Conservation (phyloP, 2,329 filamentous ascomycete genomes). For the Fusarium nanum region DNA sequence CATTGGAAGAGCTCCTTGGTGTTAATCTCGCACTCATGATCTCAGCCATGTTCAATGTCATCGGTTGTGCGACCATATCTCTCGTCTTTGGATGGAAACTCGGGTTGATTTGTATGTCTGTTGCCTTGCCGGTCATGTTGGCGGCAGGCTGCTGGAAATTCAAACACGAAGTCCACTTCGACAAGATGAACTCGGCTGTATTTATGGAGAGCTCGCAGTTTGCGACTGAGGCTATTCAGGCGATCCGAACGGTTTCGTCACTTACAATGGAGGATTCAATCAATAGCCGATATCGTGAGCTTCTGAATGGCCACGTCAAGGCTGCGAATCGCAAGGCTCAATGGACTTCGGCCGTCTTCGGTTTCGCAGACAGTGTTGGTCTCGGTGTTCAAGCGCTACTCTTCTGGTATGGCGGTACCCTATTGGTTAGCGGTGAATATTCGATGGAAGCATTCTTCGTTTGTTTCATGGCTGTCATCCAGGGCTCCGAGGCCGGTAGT, state of each 20-base stretch:
- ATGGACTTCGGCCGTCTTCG: slow-evolving; percentile 51
- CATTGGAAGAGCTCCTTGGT: slow-evolving; percentile 50
- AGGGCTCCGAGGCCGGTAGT: slow-evolving; percentile 59
- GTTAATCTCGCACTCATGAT: slow-evolving; percentile 48
- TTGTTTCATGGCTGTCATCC: slow-evolving; percentile 63
- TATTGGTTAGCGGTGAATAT: slow-evolving; percentile 47
- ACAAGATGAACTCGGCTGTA: slow-evolving; percentile 66
- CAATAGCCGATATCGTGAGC: slow-evolving; percentile 51
- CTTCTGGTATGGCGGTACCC: slow-evolving; percentile 62
- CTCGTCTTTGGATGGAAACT: slow-evolving; percentile 54
- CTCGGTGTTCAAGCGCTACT: slow-evolving; percentile 61
- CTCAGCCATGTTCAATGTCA: slow-evolving; percentile 47
- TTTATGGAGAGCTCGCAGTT: slow-evolving; percentile 72
- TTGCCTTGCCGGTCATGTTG: slow-evolving; percentile 51
- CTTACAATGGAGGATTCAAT: slow-evolving; percentile 71
- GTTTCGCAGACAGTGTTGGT: slow-evolving; percentile 54
- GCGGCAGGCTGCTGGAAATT: slow-evolving; percentile 53
- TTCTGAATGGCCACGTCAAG: slow-evolving; percentile 52
- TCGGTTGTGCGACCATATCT: slow-evolving; percentile 47
- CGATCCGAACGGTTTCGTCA: slow-evolving; percentile 71
- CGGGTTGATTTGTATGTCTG: slow-evolving; percentile 52
- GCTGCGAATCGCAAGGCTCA: slow-evolving; percentile 49
- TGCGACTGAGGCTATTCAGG: slow-evolving; percentile 70
- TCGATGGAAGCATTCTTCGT: slow-evolving; percentile 63
- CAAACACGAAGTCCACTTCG: slow-evolving; percentile 64